These are phyloP conservation scores for Leccinum griseonigrum DNA, from an alignment of 1,284 basidiomycete species.

Conservation along the genomic window DNA sequence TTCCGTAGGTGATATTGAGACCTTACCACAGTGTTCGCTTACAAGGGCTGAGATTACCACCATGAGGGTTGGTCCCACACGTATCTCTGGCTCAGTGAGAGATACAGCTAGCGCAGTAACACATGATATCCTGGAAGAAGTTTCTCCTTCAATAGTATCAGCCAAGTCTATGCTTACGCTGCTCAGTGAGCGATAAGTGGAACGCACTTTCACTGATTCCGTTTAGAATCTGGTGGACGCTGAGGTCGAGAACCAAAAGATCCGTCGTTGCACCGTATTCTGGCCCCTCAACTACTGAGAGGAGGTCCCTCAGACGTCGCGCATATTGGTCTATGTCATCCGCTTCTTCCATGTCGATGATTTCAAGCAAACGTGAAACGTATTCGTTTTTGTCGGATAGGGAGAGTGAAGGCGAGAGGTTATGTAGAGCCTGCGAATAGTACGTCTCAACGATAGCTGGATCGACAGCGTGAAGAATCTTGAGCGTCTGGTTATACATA, in stretches of 20 bases:
- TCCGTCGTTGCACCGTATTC: slow-evolving; percentile 28
- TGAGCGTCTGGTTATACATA: slow-evolving; percentile 46
- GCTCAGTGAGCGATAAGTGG: neutral
- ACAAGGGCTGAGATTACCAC: slow-evolving; percentile 63
- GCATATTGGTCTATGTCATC: slow-evolving; percentile 60
- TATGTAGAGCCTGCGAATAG: slow-evolving; percentile 45
- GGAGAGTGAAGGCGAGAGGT: slow-evolving; percentile 35
- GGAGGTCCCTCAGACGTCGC: slow-evolving; percentile 45
- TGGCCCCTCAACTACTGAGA: slow-evolving; percentile 42
- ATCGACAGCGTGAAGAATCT: slow-evolving; percentile 55
- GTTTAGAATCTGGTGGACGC: slow-evolving; percentile 52
- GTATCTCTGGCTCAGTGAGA: slow-evolving; percentile 44
- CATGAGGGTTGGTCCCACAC: slow-evolving; percentile 55
- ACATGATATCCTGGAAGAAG: slow-evolving; percentile 46
- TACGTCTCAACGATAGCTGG: slow-evolving; percentile 53
- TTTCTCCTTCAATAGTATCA: slow-evolving; percentile 36
- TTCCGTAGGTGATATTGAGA: slow-evolving; percentile 49
- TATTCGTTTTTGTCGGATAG: slow-evolving; percentile 38
- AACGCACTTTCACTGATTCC: slow-evolving; percentile 48
- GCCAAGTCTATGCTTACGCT: slow-evolving; percentile 1
- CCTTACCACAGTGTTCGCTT: slow-evolving; percentile 53
- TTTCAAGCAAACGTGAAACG: slow-evolving; percentile 53
- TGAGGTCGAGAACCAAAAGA: slow-evolving; percentile 48
- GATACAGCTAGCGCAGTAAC: slow-evolving; percentile 49
- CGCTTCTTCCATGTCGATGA: slow-evolving; percentile 47